These are phyloP conservation scores for Stemphylium vesicarium DNA, from an alignment of 2,329 filamentous ascomycete genomes.

Conservation along the genomic window DNA sequence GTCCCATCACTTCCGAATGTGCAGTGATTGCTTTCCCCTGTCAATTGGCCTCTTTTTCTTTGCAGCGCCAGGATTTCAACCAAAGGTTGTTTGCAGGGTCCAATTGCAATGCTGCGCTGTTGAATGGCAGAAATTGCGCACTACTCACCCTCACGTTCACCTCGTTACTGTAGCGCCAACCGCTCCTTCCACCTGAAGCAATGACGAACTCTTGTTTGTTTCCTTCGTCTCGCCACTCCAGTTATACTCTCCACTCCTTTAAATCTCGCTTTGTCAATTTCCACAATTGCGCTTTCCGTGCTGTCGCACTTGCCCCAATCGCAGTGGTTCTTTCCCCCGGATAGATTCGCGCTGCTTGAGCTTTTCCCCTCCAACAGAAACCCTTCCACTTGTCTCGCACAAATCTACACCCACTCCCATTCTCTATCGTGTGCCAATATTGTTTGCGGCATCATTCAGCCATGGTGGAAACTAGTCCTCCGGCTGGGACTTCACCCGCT, in stretches of 20 bases:
- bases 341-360: conserved; percentile 8
- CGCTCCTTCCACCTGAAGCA: conserved; percentile 13
- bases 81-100: not conserved
- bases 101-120: not conserved
- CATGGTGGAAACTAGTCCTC: conserved; percentile 1
- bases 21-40: not conserved
- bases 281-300: conserved; percentile 1
- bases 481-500: conserved; percentile 2
- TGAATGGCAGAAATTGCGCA: not conserved
- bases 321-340: conserved; percentile 6
- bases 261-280: not conserved
- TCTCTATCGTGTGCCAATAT: conserved; percentile 7
- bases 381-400: not conserved
- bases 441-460: not conserved
- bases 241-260: not conserved
- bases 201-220: conserved; percentile 1
- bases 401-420: not conserved
- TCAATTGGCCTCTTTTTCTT: not conserved
- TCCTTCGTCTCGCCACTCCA: not conserved
- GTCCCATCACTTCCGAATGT: not conserved
- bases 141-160: conserved; percentile 17
- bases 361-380: conserved; percentile 4
- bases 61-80: not conserved
- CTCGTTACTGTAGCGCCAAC: conserved; percentile 7
- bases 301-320: not conserved